Percentiles rank a stretch among this genome's conserved stretches.
These are phyloP conservation scores for Byssothecium circinans DNA, from an alignment of 2,329 filamentous ascomycete genomes.

Conservation along the genomic window DNA sequence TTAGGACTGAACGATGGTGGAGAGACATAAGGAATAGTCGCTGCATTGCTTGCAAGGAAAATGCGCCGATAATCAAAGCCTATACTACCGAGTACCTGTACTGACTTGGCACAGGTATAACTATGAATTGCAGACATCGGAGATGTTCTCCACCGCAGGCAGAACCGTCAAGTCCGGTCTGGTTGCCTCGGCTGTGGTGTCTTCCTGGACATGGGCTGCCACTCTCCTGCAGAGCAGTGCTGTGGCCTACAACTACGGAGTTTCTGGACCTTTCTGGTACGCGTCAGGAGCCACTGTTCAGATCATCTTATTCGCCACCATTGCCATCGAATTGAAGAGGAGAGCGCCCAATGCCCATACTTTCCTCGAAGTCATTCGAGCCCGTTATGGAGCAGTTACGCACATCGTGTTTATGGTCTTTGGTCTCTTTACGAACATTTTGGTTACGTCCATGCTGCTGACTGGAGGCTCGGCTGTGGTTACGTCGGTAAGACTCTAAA, in stretches of 20 bases:
- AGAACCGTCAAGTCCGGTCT: conserved; percentile 86
- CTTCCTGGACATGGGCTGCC: conserved; percentile 90
- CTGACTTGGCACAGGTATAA: conserved; percentile 54
- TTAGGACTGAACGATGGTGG: no score
- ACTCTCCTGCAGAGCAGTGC: conserved; percentile 76
- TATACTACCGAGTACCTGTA: background rate
- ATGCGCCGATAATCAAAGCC: background rate
- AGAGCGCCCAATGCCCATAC: conserved; percentile 84
- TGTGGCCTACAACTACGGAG: conserved; percentile 79
- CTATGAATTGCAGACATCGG: conserved; percentile 81
- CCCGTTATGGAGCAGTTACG: conserved; percentile 72
- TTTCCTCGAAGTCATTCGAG: conserved; percentile 80
- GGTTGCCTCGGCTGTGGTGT: conserved; percentile 86
- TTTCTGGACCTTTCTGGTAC: conserved; percentile 67
- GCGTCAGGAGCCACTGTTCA: conserved; percentile 56
- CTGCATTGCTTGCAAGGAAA: background rate
- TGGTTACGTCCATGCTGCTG: conserved; percentile 86
- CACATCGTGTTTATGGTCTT: conserved; percentile 83
- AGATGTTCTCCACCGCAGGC: conserved; percentile 90
- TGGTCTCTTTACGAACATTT: conserved; percentile 76
- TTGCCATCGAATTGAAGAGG: conserved; percentile 87
- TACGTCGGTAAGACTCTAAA: conserved; percentile 23
- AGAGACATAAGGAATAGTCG: no score
- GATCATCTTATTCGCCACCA: conserved; percentile 84
- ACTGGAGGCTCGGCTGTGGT: conserved; percentile 77